phyloP scores from a whole-genome alignment of 2,329 filamentous ascomycete genomes.

The Talaromyces sp. region DNA sequence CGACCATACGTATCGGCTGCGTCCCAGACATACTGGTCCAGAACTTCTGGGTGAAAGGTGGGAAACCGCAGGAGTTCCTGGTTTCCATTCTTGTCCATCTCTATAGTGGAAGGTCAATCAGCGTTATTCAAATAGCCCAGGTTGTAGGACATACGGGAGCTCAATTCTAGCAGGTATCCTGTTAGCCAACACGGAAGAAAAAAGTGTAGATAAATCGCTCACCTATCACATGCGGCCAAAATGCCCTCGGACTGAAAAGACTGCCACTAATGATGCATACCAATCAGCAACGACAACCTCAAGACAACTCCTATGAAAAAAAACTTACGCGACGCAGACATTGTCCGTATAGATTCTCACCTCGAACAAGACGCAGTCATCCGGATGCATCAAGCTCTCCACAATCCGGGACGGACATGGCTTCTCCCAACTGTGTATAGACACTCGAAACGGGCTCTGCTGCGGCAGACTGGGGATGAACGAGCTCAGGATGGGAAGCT shows the following conservation, averaged over 20 bases:
- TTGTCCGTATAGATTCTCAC: conserved; percentile 67
- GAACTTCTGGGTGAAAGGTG: conserved; percentile 62
- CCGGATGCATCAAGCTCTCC: conserved; percentile 52
- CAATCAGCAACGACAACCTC: background rate
- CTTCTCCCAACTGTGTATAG: conserved; percentile 68
- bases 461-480: conserved; percentile 63
- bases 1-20: conserved; percentile 66
- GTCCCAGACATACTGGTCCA: conserved; percentile 68
- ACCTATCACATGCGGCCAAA: conserved; percentile 51
- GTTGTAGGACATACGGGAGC: conserved; percentile 26
- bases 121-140: conserved; percentile 10
- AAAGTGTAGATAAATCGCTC: conserved; percentile 18
- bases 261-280: conserved; percentile 45
- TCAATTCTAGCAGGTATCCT: conserved; percentile 23
- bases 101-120: conserved; percentile 14
- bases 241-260: conserved; percentile 49
- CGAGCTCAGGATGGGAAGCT: conserved; percentile 63
- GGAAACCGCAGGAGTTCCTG: conserved; percentile 66
- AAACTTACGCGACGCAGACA: conserved; percentile 54
- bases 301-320: background rate
- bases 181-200: background rate
- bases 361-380: conserved; percentile 59
- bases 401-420: conserved; percentile 58
- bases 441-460: conserved; percentile 63
- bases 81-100: conserved; percentile 53